Base-by-base conservation (phyloP, 257 asterid genomes). In the Capsicum baccatum region DNA sequence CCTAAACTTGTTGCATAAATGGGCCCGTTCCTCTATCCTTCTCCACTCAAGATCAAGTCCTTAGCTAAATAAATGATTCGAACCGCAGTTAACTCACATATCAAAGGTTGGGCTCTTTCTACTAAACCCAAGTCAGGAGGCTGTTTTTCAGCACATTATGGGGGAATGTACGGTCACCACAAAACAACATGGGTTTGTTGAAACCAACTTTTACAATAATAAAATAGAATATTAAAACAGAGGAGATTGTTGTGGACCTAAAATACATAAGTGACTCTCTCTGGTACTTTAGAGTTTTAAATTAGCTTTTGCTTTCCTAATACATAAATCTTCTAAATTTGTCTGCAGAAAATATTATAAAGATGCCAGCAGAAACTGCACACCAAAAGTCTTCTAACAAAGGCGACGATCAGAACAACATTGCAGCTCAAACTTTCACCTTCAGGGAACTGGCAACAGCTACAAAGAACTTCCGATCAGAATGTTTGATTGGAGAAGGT, bases 371-470 rank as follows among this genome's bases (percentile, higher is more conserved):
- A 54, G 92, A 89, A 71, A 70, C 83, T 26, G 80, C 84, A 79
- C 76, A 79, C 33, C 69, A 85, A 57, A 89, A 84, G 63, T 59
- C 82, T 66, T 50, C 86, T 9, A 64, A 84, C 42, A 74, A 68
- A 84, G 89, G 85, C 14, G 89, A 78, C 56, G 88, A 87, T 52
- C 86, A 85, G 86, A 90, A 90, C 13, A 50, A 66, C 39, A 95
- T 93, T 85, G 97, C 93, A 57, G 97, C 99, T 9, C 95, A 94
- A 86, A 95, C 95, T 0, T 95, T 95, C 91, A 93, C 97, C 17
- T 95, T 90, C 74, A 84, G 99, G 85, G 98, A 95, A 86, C 89
- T 95, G 35, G 98, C 98, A 10, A 71, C 97, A 1, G 98, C 99
- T 62, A 95, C 99, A 3, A 95, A 89, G 91, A 95, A 95, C 89